Evolutionary conservation across 306 rosid species (phyloP).

Genomic region (Fragaria nilgerrensis): DNA sequence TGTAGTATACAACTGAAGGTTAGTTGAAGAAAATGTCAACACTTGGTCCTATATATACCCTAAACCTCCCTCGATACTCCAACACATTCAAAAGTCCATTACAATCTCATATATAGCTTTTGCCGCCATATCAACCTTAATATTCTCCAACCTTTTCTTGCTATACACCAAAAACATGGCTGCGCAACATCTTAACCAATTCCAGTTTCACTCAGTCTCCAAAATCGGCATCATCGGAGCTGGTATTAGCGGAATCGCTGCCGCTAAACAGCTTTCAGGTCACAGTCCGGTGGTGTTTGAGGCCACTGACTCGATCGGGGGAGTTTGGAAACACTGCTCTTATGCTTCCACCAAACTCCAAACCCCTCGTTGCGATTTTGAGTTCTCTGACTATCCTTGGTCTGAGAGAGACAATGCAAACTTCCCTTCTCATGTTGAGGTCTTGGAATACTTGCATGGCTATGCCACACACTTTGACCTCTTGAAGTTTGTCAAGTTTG

Average conservation of each 20-base stretch:
- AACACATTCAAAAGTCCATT: not conserved
- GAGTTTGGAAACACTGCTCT: conserved; percentile 72
- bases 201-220: conserved; percentile 22
- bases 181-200: not conserved
- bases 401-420: conserved; percentile 34
- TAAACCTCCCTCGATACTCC: not conserved
- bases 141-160: not conserved
- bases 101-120: not conserved
- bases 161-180: conserved; percentile 26
- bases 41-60: conserved; percentile 6
- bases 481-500: conserved; percentile 38
- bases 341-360: conserved; percentile 55
- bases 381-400: conserved; percentile 68
- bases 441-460: conserved; percentile 47
- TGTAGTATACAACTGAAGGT: no score
- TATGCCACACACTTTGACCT: conserved; percentile 57
- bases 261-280: conserved; percentile 53
- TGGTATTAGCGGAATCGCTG: conserved; percentile 69
- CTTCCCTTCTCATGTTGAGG: conserved; percentile 51
- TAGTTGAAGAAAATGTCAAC: conserved; percentile 7
- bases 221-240: conserved; percentile 61
- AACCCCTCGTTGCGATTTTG: conserved; percentile 54
- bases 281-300: conserved; percentile 54
- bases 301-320: conserved; percentile 54
- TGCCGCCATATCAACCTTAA: not conserved